Evolutionary conservation across 129 eudicot species (phyloP), one percentile per base, ranked within the genome.

Genomic region (Pulicaria dysenterica): DNA sequence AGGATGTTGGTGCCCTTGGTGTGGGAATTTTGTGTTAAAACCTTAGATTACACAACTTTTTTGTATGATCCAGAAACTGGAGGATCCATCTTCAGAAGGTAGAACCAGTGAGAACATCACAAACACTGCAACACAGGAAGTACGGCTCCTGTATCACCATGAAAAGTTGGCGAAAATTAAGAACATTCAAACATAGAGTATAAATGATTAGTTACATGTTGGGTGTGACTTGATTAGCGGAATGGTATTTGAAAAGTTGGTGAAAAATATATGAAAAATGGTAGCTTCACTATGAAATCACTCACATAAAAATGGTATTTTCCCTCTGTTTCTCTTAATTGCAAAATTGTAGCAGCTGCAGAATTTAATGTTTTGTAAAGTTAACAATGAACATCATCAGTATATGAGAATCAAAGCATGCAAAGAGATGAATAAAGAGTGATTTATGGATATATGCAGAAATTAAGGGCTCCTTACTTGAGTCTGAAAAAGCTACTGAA

Each of bases 401-500:
- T 13, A n/a, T 3, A 60, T 13, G 45, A 40, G 31, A 63, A 42
- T 15, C 49, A 14, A 63, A 63, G 5, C 50, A 41, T 37, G 40
- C n/a, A 39, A 46, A 46, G 1, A 49, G 5, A 49, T 49, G 1
- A 24, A 24, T 24, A 24, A 24, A 24, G 31, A 24, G 2, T 24
- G 31, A 24, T 24, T 24, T 24, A 24, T 24, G 31, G 31, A 13
- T 49, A 49, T 13, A 13, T 13, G 14, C 7, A 50, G 19, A 13
- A 50, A 50, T 24, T 1, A 50, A 50, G 3, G 12, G 51, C 4
- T 60, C 39, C 61, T 62, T 64, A 74, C 80, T 67, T 59, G 76
- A 67, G 60, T 53, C 58, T 49, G 53, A 69, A 64, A 48, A 72
- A 61, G 58, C 72, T 59, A 13, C 62, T 40, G 48, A 80, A 49